A percentile compares a stretch with the other conserved stretches of the same genome.
Evolutionary conservation across 2,329 filamentous ascomycete species (phyloP).

Genomic region (Claviceps capensis): DNA sequence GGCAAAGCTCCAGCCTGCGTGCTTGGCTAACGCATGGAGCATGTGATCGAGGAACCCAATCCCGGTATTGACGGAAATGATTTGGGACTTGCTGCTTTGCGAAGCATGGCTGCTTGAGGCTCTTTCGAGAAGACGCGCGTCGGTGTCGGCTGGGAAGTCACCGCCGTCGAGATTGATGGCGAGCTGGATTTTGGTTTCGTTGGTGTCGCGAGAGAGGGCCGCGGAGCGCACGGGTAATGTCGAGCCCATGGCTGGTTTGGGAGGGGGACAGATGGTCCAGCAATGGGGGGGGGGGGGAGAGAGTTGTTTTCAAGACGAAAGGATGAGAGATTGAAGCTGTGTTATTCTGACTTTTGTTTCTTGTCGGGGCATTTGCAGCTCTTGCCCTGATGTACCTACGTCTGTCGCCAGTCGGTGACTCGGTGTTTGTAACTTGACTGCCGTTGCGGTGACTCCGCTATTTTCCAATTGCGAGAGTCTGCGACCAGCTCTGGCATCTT

Average conservation of each 20-base stretch:
- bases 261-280: not conserved
- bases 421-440: no score
- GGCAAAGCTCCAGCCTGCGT: conserved; percentile 83
- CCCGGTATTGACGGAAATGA: conserved; percentile 78
- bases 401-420: no score
- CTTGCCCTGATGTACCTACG: no score
- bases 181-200: conserved; percentile 94
- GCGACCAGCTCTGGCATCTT: no score
- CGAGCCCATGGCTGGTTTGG: conserved; percentile 12
- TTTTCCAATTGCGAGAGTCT: no score
- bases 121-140: conserved; percentile 36
- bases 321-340: no score
- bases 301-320: not conserved
- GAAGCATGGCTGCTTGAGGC: conserved; percentile 58
- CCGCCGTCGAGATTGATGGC: conserved; percentile 91
- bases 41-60: conserved; percentile 99
- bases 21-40: conserved; percentile 92
- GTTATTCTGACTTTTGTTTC: no score
- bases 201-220: conserved; percentile 76
- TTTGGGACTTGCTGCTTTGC: conserved; percentile 72
- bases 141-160: conserved; percentile 51
- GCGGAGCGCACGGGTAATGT: conserved; percentile 45
- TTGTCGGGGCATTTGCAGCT: no score
- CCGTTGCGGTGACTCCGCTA: no score
- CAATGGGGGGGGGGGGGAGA: not conserved